phyloP scores from a whole-genome alignment of 2,329 filamentous ascomycete genomes.

The Talaromyces rugulosus region DNA sequence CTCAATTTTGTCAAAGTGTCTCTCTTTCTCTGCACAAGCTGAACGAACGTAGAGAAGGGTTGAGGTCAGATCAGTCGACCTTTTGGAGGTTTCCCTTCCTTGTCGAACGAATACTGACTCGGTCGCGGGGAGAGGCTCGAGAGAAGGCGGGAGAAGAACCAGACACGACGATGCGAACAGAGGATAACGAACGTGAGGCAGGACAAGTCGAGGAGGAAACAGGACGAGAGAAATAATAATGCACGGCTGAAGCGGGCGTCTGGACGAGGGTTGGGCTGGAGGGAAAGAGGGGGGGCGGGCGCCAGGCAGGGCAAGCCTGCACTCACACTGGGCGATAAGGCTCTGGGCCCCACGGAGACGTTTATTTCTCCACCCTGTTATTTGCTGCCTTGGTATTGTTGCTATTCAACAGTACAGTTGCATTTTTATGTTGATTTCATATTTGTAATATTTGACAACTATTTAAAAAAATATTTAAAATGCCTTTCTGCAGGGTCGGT shows the following conservation, averaged over 20 bases:
- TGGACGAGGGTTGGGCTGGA: slow-evolving; percentile 2
- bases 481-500: no score
- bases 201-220: neutral
- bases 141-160: slow-evolving; percentile 4
- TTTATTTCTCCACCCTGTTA: neutral
- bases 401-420: no score
- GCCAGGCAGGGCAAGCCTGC: neutral
- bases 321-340: neutral
- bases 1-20: neutral
- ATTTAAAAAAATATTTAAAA: no score
- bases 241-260: neutral
- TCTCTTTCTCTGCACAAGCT: neutral
- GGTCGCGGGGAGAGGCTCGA: neutral
- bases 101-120: neutral
- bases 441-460: no score
- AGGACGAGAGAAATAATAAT: neutral
- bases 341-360: slow-evolving; percentile 6
- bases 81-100: neutral
- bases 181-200: neutral
- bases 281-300: neutral
- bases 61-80: neutral
- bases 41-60: neutral
- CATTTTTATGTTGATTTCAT: neutral
- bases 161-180: neutral
- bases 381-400: no score